These are phyloP conservation scores for Dittrichia graveolens DNA, from an alignment of 129 eudicot species.

Conservation along the genomic window DNA sequence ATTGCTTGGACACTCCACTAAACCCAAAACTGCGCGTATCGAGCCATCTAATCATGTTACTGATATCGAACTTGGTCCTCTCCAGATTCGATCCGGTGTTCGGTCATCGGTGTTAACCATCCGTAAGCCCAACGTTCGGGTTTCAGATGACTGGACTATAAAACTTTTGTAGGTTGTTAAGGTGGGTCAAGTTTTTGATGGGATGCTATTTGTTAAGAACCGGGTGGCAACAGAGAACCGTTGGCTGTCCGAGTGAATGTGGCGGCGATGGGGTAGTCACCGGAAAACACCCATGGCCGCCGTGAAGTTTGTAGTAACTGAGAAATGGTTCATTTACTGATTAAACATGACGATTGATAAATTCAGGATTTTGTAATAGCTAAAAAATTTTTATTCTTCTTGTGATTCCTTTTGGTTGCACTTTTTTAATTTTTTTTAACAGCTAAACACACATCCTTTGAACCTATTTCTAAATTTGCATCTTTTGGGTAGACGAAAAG, in stretches of 20 bases:
- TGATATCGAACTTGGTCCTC: slow-evolving; percentile 67
- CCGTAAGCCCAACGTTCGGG: slow-evolving; percentile 79
- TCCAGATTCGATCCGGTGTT: slow-evolving; percentile 48
- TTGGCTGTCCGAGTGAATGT: slow-evolving; percentile 7
- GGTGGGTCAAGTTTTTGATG: slow-evolving; percentile 5
- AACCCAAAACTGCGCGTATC: slow-evolving; percentile 57
- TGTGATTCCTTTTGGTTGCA: neutral
- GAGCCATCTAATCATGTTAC: slow-evolving; percentile 62
- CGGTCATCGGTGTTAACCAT: slow-evolving; percentile 61
- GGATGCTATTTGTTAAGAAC: neutral
- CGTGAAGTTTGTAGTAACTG: slow-evolving; percentile 26
- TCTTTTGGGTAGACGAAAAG: too few species aligned
- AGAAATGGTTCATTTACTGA: slow-evolving; percentile 3
- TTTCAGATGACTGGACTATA: slow-evolving; percentile 78
- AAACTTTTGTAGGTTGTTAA: slow-evolving; percentile 44
- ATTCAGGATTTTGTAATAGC: slow-evolving; percentile 12
- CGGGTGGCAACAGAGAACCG: slow-evolving; percentile 14
- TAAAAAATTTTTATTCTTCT: neutral
- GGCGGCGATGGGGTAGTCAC: slow-evolving; percentile 8
- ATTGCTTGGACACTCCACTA: slow-evolving; percentile 59
- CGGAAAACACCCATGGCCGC: neutral
- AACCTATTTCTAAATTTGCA: neutral
- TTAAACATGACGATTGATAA: slow-evolving; percentile 6
- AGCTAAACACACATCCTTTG: too few species aligned
- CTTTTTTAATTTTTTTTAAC: neutral